phyloP scores from a whole-genome alignment of 495 filamentous ascomycete genomes.

The Neurospora sp. region DNA sequence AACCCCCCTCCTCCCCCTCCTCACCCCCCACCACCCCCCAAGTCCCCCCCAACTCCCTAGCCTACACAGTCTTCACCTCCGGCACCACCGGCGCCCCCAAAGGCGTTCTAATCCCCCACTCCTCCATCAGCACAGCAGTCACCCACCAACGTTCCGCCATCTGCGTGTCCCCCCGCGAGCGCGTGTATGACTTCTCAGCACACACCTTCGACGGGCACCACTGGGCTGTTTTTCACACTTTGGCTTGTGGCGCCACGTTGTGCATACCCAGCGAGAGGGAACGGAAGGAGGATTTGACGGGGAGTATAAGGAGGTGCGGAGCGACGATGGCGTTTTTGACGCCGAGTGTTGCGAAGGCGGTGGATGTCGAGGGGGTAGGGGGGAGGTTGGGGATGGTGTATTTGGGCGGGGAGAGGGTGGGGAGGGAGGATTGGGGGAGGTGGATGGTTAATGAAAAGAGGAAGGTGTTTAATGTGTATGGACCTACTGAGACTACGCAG shows the following conservation, averaged over 20 bases:
- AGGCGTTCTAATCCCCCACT: constrained; percentile 36
- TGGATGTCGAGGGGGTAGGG: neutral
- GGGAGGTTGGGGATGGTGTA: constrained; percentile 16
- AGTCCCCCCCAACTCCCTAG: constrained; percentile 21
- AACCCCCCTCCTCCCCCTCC: neutral
- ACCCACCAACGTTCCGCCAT: constrained; percentile 31
- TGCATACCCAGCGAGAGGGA: constrained; percentile 31
- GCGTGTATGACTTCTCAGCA: constrained; percentile 50
- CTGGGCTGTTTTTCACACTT: constrained; percentile 1
- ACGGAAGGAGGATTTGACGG: constrained; percentile 19
- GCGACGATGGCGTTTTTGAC: constrained; percentile 26
- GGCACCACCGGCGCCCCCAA: constrained; percentile 36
- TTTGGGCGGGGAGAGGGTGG: constrained; percentile 27
- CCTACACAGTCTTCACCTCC: constrained; percentile 51
- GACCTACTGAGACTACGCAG: constrained; percentile 34
- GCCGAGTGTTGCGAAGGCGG: constrained; percentile 39
- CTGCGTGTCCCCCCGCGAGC: constrained; percentile 28
- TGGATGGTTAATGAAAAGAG: neutral
- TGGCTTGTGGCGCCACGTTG: neutral
- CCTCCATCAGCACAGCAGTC: constrained; percentile 25
- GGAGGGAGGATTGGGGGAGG: neutral
- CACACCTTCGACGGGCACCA: constrained; percentile 53
- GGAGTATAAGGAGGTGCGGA: constrained; percentile 12
- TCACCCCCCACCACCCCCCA: neutral
- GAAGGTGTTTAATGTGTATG: constrained; percentile 26